phyloP scores from a whole-genome alignment of 441 rosid species.

The Adansonia grandidieri region DNA sequence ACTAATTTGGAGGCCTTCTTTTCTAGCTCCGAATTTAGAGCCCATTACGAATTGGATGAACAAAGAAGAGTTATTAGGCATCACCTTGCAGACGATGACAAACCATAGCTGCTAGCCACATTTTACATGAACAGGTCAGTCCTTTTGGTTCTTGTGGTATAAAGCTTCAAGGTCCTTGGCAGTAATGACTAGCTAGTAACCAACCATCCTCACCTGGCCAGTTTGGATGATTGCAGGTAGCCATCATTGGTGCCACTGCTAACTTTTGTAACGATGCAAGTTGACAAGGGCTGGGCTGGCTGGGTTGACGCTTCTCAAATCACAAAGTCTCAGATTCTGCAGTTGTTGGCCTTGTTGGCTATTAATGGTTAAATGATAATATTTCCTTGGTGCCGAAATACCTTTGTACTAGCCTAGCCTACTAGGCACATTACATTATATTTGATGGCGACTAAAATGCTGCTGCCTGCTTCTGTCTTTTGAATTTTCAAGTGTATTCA shows the following conservation, averaged over 20 bases:
- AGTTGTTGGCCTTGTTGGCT: background rate
- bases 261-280: too few relatives aligned
- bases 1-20: constrained; percentile 81
- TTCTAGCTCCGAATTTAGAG: constrained; percentile 68
- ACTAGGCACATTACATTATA: background rate
- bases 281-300: too few relatives aligned
- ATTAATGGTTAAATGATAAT: background rate
- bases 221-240: background rate
- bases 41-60: constrained; percentile 66
- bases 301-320: too few relatives aligned
- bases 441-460: background rate
- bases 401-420: background rate
- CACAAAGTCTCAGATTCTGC: too few relatives aligned
- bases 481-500: background rate
- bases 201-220: background rate
- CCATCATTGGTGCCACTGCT: too few relatives aligned
- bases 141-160: background rate
- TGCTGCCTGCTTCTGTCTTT: background rate
- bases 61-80: constrained; percentile 61
- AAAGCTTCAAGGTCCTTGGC: background rate
- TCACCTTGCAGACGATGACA: constrained; percentile 28
- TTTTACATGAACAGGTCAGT: background rate
- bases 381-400: background rate
- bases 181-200: background rate
- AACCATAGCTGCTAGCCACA: background rate